These are phyloP conservation scores for Omphalotus olearius DNA, from an alignment of 1,284 basidiomycete species.

Conservation along the genomic window DNA sequence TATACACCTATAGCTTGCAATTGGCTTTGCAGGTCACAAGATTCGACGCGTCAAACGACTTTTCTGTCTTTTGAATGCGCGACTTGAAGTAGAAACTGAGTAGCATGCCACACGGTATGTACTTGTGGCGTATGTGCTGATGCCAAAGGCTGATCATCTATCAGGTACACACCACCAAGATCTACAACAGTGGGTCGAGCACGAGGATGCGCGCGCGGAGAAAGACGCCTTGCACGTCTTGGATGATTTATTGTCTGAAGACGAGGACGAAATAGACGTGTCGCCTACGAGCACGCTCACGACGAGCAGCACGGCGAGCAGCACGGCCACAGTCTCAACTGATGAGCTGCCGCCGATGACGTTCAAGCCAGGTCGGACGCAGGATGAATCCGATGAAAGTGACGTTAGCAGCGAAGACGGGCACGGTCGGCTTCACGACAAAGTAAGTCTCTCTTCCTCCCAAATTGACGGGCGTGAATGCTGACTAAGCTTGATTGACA, in stretches of 20 bases:
- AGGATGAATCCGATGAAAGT: neutral
- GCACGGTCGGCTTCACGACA: neutral
- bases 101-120: too few species aligned
- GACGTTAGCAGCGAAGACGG: conserved; percentile 3
- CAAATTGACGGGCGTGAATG: neutral
- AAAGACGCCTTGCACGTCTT: too few species aligned
- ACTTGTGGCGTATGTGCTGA: too few species aligned
- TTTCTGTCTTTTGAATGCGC: too few species aligned
- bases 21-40: too few species aligned
- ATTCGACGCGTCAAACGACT: too few species aligned
- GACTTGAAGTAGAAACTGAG: too few species aligned
- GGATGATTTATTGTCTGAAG: neutral
- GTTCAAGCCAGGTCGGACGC: neutral
- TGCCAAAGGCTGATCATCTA: too few species aligned
- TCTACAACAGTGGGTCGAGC: too few species aligned
- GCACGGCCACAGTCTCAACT: neutral
- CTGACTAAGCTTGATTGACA: neutral
- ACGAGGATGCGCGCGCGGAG: too few species aligned
- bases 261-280: neutral
- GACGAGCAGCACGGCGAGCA: neutral
- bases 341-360: conserved; percentile 3
- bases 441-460: neutral
- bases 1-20: too few species aligned
- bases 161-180: too few species aligned
- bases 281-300: neutral